A percentile compares a stretch with the other conserved stretches of the same genome.
Evolutionary conservation across 345 rosid species (phyloP).

Genomic region (Pistacia atlantica): DNA sequence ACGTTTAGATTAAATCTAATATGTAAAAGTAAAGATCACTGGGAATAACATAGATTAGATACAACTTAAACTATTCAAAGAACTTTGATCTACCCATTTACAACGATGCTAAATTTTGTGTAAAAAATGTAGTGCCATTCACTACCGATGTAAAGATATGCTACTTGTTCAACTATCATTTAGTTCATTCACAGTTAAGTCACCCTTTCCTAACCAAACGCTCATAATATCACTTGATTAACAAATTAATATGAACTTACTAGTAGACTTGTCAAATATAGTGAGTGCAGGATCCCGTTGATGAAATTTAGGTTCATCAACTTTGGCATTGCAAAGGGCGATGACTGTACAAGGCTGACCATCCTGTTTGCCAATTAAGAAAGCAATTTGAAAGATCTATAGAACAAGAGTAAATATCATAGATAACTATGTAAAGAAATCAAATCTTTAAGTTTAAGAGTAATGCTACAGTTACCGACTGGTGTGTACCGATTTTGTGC

Average conservation of each 20-base stretch:
- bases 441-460: background rate
- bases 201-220: background rate
- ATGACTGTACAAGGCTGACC: slow-evolving; percentile 41
- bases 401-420: background rate
- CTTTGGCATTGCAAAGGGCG: slow-evolving; percentile 48
- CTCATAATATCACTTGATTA: background rate
- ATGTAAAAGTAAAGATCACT: too few relatives aligned
- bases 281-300: slow-evolving; percentile 36
- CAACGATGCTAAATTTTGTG: too few relatives aligned
- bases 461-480: too few relatives aligned
- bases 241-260: slow-evolving; percentile 28
- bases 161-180: background rate
- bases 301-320: slow-evolving; percentile 51
- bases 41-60: too few relatives aligned
- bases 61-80: too few relatives aligned
- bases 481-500: too few relatives aligned
- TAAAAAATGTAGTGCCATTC: too few relatives aligned
- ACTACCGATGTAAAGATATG: background rate
- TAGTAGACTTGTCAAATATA: slow-evolving; percentile 40
- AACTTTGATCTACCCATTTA: too few relatives aligned
- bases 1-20: too few relatives aligned
- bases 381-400: slow-evolving; percentile 5
- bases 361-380: slow-evolving; percentile 39
- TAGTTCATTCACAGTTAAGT: background rate
- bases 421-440: background rate